Conservation (phyloP, 768 basidiomycete species). For the Pseudohyphozyma bogoriensis region DNA sequence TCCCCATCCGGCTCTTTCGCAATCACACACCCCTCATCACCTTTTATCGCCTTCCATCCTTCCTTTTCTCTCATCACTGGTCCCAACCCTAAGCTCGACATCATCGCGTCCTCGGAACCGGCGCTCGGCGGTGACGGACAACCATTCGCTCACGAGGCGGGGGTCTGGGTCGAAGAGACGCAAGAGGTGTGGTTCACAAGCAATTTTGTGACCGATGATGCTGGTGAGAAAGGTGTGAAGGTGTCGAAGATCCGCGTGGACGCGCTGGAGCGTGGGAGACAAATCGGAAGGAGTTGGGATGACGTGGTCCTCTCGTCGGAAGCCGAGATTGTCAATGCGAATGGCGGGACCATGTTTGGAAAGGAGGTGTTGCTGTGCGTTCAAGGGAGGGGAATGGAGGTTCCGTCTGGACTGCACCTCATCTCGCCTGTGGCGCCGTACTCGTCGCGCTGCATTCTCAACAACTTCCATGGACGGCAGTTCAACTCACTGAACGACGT, state of each 20-base stretch:
- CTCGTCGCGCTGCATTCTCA: neutral
- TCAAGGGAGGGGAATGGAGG: slow-evolving; percentile 1
- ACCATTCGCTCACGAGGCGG: slow-evolving; percentile 71
- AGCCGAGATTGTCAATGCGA: neutral
- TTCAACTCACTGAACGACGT: slow-evolving; percentile 76
- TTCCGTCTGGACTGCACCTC: slow-evolving; percentile 3
- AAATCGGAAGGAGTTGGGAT: slow-evolving; percentile 47
- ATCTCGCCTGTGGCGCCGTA: neutral
- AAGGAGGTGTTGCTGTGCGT: slow-evolving; percentile 6
- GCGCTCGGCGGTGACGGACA: slow-evolving; percentile 41
- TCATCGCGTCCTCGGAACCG: slow-evolving; percentile 48
- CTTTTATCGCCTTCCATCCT: slow-evolving; percentile 51
- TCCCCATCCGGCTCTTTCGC: slow-evolving; percentile 46
- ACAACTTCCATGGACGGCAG: slow-evolving; percentile 42
- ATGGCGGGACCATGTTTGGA: slow-evolving; percentile 10
- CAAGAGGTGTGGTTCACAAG: slow-evolving; percentile 64
- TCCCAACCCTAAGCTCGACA: slow-evolving; percentile 47
- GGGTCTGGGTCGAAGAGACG: slow-evolving; percentile 56
- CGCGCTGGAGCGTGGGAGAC: slow-evolving; percentile 42
- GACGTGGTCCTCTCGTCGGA: neutral
- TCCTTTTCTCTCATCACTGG: slow-evolving; percentile 57
- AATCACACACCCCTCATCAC: slow-evolving; percentile 50
- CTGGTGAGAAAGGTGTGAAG: too few relatives aligned
- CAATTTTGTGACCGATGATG: too few relatives aligned
- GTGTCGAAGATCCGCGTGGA: slow-evolving; percentile 55